Base-by-base conservation (phyloP, 257 asterid species). In the Datura wrightii region DNA sequence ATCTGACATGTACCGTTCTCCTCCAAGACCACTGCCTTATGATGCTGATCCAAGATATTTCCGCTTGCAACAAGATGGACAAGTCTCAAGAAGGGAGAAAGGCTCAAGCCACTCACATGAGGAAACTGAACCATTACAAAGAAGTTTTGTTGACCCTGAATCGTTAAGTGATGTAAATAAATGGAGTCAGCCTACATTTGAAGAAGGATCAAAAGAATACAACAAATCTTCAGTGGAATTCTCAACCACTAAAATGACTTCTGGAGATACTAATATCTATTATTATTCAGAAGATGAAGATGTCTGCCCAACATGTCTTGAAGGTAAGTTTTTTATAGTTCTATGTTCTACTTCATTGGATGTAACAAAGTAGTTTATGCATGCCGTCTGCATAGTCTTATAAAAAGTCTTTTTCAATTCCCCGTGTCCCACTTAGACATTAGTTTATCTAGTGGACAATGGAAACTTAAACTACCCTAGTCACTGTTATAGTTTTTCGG, bases 231-330 rank as follows among this genome's bases (percentile, higher is more conserved):
- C 93, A n/a, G 83, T 85, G 67, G 91, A 89, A 85, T 87, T 92
- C 83, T 89, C 98, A n/a, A 83, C 90, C 46, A 82, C 89, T 71
- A 91, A 92, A 88, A 44, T 84, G 10, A 82, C 90, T 3, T 66
- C 91, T 31, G 97, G 92, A 81, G 92, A 86, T 81, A 91, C 94
- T 82, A 94, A 91, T 90, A 91, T 90, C 86, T 88, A 93, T 90
- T 82, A 93, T 84, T 90, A 92, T 70, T 84, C 91, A 37, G 98
- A 94, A 69, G 99, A 94, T 82, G 99, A 96, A 87, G 99, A 96
- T 89, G 95, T 92, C 79, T 95, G 99, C 87, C 99, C 99, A 48
- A 95, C 99, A 34, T 95, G 99, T 88, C 98, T 96, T 87, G 99
- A 96, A 86, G 99, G 99, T 94, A 84, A 56, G 5, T 1, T 1